phyloP scores from a whole-genome alignment of 1,284 basidiomycete genomes.

The Trametes sp. region DNA sequence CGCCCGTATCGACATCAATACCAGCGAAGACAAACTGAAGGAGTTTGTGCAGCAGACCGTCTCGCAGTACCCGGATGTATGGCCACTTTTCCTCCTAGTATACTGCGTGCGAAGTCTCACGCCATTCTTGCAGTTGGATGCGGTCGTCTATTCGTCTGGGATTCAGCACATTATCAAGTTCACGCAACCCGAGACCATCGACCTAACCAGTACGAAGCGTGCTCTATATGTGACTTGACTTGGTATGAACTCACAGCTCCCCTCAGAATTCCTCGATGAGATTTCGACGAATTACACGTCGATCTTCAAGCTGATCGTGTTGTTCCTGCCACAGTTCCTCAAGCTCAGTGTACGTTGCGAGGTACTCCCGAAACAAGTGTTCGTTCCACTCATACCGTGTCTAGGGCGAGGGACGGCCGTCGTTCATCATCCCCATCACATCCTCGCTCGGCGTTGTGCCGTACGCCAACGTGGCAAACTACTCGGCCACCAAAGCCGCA shows the following conservation, averaged over 20 bases:
- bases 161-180: slow-evolving; percentile 63
- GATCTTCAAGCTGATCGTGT: slow-evolving; percentile 56
- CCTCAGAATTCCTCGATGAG: slow-evolving; percentile 55
- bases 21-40: slow-evolving; percentile 49
- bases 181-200: slow-evolving; percentile 53
- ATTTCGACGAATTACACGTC: slow-evolving; percentile 65
- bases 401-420: slow-evolving; percentile 52
- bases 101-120: not conserved
- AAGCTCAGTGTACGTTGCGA: slow-evolving; percentile 52
- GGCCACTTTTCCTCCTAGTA: slow-evolving; percentile 26
- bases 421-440: slow-evolving; percentile 60
- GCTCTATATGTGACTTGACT: not conserved
- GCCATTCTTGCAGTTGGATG: slow-evolving; percentile 55
- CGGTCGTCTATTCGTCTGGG: slow-evolving; percentile 56
- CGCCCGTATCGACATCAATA: slow-evolving; percentile 52
- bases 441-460: slow-evolving; percentile 60
- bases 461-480: slow-evolving; percentile 52
- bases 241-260: not conserved
- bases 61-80: slow-evolving; percentile 57
- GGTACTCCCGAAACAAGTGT: not conserved
- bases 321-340: slow-evolving; percentile 64
- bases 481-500: slow-evolving; percentile 69
- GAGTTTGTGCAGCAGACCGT: slow-evolving; percentile 49
- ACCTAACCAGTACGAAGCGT: slow-evolving; percentile 52
- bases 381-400: not conserved